Evolutionary conservation across 768 basidiomycete species (phyloP), one percentile per base, ranked within the genome.

Genomic region (Leccinellum albellum): DNA sequence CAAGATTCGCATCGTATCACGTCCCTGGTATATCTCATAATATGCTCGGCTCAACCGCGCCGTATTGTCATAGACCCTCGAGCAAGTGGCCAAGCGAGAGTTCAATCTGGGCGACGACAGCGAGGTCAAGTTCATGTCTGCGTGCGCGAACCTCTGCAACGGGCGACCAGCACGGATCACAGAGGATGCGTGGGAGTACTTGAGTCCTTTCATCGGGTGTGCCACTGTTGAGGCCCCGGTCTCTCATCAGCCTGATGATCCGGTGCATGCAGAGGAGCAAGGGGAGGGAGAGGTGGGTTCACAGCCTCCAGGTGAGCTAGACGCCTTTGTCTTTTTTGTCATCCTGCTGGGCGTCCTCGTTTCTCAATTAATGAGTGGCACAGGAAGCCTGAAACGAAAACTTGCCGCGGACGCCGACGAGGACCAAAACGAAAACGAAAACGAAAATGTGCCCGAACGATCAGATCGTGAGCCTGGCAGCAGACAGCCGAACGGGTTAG

Each of bases 181-280:
- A 0, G 53, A 58, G 17, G 20, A 14, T 3, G 56, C 57, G 24
- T 70, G 69, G 69, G 58, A 48, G 28, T 53, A 58, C 0, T 6
- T 71, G 1, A 51, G 55, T 14, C 46, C 58, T 5, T 60, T 50
- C 50, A 67, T 71, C 23, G 70, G 70, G 4, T 71, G 70, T 12
- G 58, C 58, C 42, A 62, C 57, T 4, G 62, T 70, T 45, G 49
- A 57, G 32, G 42, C 53, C 31, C 21, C 33, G 0, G 44, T 17
- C 35, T 4, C 4, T 40, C n/a, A 40, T 40, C n/a, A 40, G 9
- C 35, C 35, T 9, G 9, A 2, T 12, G 37, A 7, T 9, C 17
- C 47, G 10, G 33, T 12, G 9, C 23, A 4, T 2, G 37, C 23
- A 5, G 51, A 55, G 9, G 29, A 1, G 15, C 55, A 40, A 40